Evolutionary conservation across 768 basidiomycete species (phyloP).

Genomic region (Boletus vermiculosoides): DNA sequence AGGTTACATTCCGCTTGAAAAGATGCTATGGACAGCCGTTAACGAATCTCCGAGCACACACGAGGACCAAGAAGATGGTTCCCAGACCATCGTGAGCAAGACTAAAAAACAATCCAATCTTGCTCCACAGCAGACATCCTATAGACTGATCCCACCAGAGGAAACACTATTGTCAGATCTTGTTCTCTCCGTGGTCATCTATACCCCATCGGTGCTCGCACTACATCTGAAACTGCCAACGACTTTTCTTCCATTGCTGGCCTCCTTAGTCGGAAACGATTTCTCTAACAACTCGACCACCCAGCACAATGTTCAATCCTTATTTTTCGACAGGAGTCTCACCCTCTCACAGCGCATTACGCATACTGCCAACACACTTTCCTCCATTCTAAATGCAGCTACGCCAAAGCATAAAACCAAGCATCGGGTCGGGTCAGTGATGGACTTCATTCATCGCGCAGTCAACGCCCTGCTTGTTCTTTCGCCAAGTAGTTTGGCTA

Average conservation of each 20-base stretch:
- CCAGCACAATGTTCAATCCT: slow-evolving; percentile 49
- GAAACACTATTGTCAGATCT: slow-evolving; percentile 35
- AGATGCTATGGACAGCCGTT: slow-evolving; percentile 62
- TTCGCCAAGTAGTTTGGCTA: slow-evolving; percentile 42
- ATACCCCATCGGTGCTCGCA: slow-evolving; percentile 61
- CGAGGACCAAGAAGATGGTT: slow-evolving; percentile 49
- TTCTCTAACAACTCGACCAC: slow-evolving; percentile 55
- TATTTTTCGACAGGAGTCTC: slow-evolving; percentile 67
- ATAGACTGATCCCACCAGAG: slow-evolving; percentile 54
- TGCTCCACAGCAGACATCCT: slow-evolving; percentile 11
- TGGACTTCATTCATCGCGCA: slow-evolving; percentile 73
- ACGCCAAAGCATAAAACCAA: slow-evolving; percentile 48
- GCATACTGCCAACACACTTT: slow-evolving; percentile 57
- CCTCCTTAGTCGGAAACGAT: slow-evolving; percentile 82
- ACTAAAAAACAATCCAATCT: slow-evolving; percentile 45
- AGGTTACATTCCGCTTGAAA: slow-evolving; percentile 75
- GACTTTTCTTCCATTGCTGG: slow-evolving; percentile 72
- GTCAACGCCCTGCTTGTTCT: slow-evolving; percentile 60
- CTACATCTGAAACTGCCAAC: slow-evolving; percentile 63
- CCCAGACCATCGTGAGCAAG: slow-evolving; percentile 59
- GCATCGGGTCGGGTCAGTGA: slow-evolving; percentile 62
- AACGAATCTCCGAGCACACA: slow-evolving; percentile 22
- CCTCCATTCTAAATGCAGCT: slow-evolving; percentile 49
- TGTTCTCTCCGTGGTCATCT: slow-evolving; percentile 54
- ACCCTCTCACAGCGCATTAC: slow-evolving; percentile 62